Conservation (phyloP, 345 rosid species). For the Citrus cavaleriei region DNA sequence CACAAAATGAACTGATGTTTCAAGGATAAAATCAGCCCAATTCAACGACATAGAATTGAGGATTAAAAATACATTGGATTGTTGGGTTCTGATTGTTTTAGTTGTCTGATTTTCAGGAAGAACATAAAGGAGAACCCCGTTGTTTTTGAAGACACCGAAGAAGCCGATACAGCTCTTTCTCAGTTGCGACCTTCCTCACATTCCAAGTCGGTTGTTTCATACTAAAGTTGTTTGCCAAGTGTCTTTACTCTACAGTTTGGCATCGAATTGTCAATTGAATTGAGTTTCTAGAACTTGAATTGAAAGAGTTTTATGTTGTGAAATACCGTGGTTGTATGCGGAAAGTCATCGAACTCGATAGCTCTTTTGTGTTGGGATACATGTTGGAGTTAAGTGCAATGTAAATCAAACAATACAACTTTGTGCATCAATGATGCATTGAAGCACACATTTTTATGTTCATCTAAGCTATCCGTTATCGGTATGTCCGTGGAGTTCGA, state of each 20-base stretch:
- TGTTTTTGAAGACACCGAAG: slow-evolving; percentile 46
- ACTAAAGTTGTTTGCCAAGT: slow-evolving; percentile 14
- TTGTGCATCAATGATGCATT: not conserved
- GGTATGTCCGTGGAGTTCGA: not conserved
- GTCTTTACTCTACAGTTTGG: not conserved
- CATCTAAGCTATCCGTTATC: not conserved
- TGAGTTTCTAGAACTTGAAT: not conserved
- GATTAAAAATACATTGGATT: not conserved
- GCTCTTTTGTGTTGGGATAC: not conserved
- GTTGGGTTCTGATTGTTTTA: slow-evolving; percentile 1
- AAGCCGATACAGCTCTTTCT: slow-evolving; percentile 56
- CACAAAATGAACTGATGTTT: not conserved
- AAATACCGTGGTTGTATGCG: not conserved
- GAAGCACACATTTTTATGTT: not conserved
- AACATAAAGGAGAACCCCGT: slow-evolving; percentile 24
- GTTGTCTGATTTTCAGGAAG: slow-evolving; percentile 42
- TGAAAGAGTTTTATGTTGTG: not conserved
- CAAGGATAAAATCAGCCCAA: not conserved
- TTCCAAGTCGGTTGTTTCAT: slow-evolving; percentile 60
- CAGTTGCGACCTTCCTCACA: slow-evolving; percentile 43
- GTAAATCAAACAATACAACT: slow-evolving; percentile 1
- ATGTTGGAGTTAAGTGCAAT: not conserved
- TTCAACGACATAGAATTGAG: not conserved
- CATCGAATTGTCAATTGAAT: slow-evolving; percentile 7
- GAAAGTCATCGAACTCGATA: not conserved